Conservation (phyloP, 2,329 filamentous ascomycete genomes). For the Hypoxylon sp. region DNA sequence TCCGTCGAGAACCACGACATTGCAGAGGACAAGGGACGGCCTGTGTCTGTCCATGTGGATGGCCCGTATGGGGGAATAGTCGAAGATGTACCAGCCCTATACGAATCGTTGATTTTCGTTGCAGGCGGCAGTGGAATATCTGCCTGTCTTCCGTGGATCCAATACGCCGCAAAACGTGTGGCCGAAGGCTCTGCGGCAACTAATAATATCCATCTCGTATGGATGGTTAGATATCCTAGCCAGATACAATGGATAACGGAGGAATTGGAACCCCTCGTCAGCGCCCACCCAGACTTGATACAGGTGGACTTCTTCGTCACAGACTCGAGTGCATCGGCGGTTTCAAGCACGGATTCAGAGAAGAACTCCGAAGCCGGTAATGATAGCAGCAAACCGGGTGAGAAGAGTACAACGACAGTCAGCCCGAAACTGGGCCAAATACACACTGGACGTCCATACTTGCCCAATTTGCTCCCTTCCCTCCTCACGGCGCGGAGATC, state of each 20-base stretch:
- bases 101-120: slow-evolving; percentile 35
- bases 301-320: slow-evolving; percentile 37
- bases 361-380: slow-evolving; percentile 25
- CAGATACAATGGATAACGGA: slow-evolving; percentile 36
- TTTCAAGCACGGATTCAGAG: slow-evolving; percentile 22
- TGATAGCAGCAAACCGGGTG: slow-evolving; percentile 13
- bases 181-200: slow-evolving; percentile 18
- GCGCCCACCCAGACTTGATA: slow-evolving; percentile 31
- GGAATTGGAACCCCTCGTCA: slow-evolving; percentile 24
- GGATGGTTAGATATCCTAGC: slow-evolving; percentile 37
- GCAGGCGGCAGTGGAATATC: slow-evolving; percentile 38
- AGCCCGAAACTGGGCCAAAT: slow-evolving; percentile 34
- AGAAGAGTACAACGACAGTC: slow-evolving; percentile 19
- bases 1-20: slow-evolving; percentile 31
- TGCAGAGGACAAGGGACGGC: slow-evolving; percentile 11
- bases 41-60: slow-evolving; percentile 32
- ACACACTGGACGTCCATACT: slow-evolving; percentile 28
- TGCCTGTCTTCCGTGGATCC: slow-evolving; percentile 37
- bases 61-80: slow-evolving; percentile 36
- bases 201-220: slow-evolving; percentile 36
- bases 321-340: slow-evolving; percentile 18
- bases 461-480: slow-evolving; percentile 27
- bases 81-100: slow-evolving; percentile 35
- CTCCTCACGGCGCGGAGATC: slow-evolving; percentile 23
- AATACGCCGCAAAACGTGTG: slow-evolving; percentile 29